Conservation (phyloP, 345 rosid genomes). For the Pistacia integerrima region DNA sequence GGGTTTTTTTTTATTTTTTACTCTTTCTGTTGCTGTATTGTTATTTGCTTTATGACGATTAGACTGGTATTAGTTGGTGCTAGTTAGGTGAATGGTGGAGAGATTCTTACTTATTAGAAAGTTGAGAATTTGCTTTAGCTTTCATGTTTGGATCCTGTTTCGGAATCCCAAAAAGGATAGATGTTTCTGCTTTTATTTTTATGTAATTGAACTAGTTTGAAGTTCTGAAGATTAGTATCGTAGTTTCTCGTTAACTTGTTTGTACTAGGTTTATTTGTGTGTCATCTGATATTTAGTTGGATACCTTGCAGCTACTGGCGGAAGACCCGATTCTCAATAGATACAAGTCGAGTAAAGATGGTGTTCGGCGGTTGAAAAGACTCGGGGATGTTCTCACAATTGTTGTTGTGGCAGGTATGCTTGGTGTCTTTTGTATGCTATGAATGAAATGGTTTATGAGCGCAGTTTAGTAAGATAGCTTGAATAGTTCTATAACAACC, state of each 20-base stretch:
- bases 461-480: neutral
- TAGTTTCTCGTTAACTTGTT: neutral
- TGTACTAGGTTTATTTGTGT: neutral
- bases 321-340: conserved; percentile 66
- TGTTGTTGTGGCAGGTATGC: conserved; percentile 74
- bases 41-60: conserved; percentile 7
- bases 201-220: neutral
- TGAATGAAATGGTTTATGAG: neutral
- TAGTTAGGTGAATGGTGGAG: conserved; percentile 3
- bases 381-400: conserved; percentile 84
- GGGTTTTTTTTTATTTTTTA: neutral
- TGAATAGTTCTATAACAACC: neutral
- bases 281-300: conserved; percentile 4
- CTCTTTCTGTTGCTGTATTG: neutral
- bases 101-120: neutral
- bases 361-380: conserved; percentile 56
- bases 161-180: neutral
- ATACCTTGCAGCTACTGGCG: conserved; percentile 70
- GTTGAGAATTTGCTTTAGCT: conserved; percentile 1
- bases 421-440: conserved; percentile 8
- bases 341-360: conserved; percentile 77
- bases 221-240: neutral
- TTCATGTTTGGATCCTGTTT: neutral
- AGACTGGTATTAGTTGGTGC: neutral
- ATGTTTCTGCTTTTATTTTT: neutral